Conservation (phyloP, 2,329 filamentous ascomycete species). For the Spiromastix sp. region DNA sequence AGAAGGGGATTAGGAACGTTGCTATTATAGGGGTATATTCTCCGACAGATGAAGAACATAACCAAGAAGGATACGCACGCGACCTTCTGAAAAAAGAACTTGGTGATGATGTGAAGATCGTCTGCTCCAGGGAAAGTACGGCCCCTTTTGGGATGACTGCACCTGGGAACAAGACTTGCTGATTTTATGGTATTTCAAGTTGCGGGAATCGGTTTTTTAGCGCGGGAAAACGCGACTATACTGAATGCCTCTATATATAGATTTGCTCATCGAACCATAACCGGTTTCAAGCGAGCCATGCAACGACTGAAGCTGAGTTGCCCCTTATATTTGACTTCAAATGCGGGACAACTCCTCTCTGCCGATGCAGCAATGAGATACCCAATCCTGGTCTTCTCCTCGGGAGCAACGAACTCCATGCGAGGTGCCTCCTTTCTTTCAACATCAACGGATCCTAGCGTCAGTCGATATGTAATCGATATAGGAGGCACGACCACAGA, state of each 20-base stretch:
- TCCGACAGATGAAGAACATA: slow-evolving; percentile 7
- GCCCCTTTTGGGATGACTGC: slow-evolving; percentile 10
- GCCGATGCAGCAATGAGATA: slow-evolving; percentile 43
- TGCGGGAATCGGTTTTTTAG: slow-evolving; percentile 34
- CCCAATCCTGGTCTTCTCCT: slow-evolving; percentile 53
- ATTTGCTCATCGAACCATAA: slow-evolving; percentile 48
- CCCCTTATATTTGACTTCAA: slow-evolving; percentile 52
- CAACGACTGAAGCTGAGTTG: slow-evolving; percentile 40
- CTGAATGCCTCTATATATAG: slow-evolving; percentile 52
- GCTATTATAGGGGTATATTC: slow-evolving; percentile 7
- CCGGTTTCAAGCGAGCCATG: slow-evolving; percentile 45
- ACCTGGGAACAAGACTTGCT: too few relatives aligned
- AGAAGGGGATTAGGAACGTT: slow-evolving; percentile 6
- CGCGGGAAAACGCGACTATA: slow-evolving; percentile 55
- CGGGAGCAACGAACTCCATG: slow-evolving; percentile 55
- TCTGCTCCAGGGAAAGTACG: slow-evolving; percentile 5
- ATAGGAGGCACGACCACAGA: slow-evolving; percentile 59
- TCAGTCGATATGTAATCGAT: slow-evolving; percentile 43
- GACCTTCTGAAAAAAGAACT: slow-evolving; percentile 4
- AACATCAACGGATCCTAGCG: slow-evolving; percentile 12
- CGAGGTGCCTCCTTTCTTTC: slow-evolving; percentile 53
- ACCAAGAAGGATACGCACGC: slow-evolving; percentile 5
- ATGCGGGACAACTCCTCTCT: slow-evolving; percentile 52
- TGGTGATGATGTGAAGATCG: slow-evolving; percentile 5
- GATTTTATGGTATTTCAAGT: too few relatives aligned